phyloP scores from a whole-genome alignment of 805 yeast species.

The Candida takata region DNA sequence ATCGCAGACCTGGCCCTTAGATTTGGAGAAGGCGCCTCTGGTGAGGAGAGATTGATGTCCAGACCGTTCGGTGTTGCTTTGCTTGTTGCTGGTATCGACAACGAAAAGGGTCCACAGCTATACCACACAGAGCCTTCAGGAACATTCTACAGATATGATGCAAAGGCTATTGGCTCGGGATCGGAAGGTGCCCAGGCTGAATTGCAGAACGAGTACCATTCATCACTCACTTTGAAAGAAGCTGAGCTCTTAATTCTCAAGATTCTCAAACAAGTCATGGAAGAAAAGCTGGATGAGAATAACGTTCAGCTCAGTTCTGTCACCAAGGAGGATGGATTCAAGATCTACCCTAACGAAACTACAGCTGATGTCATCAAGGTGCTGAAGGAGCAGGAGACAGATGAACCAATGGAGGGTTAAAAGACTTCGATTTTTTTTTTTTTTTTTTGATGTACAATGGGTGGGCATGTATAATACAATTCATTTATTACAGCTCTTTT shows the following conservation, averaged over 20 bases:
- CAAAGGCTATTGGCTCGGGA: conserved; percentile 98
- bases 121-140: conserved; percentile 99
- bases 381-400: conserved; percentile 63
- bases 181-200: conserved; percentile 99
- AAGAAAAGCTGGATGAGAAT: conserved; percentile 90
- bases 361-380: conserved; percentile 75
- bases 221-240: conserved; percentile 81
- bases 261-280: conserved; percentile 96
- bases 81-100: conserved; percentile 89
- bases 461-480: conserved; percentile 15
- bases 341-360: conserved; percentile 74
- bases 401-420: conserved; percentile 26
- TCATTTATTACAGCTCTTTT: neutral
- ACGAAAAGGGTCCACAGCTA: conserved; percentile 90
- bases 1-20: conserved; percentile 95
- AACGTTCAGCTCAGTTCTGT: conserved; percentile 95
- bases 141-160: conserved; percentile 94
- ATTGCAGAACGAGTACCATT: conserved; percentile 92
- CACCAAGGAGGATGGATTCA: conserved; percentile 79
- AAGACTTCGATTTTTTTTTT: neutral
- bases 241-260: conserved; percentile 87
- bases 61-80: conserved; percentile 99
- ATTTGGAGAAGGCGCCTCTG: conserved; percentile 95
- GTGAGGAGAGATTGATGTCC: conserved; percentile 87
- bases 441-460: too few species aligned